A percentile compares a stretch with the other conserved stretches of the same genome.
Conservation (phyloP, 2,329 filamentous ascomycete genomes). For the Epichloe baconii region DNA sequence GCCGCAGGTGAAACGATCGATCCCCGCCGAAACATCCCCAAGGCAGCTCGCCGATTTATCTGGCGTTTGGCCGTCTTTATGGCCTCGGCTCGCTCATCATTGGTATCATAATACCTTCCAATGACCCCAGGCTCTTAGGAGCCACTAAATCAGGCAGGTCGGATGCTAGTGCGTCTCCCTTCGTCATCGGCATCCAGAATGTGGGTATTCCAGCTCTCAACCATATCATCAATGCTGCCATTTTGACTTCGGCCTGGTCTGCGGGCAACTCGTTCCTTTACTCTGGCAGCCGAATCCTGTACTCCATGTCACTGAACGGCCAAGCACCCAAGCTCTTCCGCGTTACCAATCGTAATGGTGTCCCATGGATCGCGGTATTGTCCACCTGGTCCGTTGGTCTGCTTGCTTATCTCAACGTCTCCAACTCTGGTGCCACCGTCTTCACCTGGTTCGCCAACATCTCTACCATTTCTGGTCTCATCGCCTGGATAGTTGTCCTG, state of each 20-base stretch:
- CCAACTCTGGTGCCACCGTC: conserved; percentile 46
- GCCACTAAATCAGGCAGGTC: conserved; percentile 25
- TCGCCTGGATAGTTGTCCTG: conserved; percentile 47
- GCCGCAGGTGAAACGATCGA: conserved; percentile 53
- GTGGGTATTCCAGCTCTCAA: conserved; percentile 51
- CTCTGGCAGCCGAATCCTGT: conserved; percentile 55
- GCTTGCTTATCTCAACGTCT: conserved; percentile 58
- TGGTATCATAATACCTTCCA: conserved; percentile 49
- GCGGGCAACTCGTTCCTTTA: conserved; percentile 51
- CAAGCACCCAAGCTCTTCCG: conserved; percentile 52
- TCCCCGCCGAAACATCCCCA: conserved; percentile 52
- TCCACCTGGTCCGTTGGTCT: conserved; percentile 46
- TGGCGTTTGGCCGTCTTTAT: conserved; percentile 50
- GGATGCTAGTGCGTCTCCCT: conserved; percentile 45
- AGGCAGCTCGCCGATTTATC: conserved; percentile 48
- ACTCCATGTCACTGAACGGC: conserved; percentile 52
- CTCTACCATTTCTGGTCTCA: conserved; percentile 47
- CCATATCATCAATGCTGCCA: conserved; percentile 54
- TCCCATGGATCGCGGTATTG: conserved; percentile 43
- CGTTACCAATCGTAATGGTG: conserved; percentile 45
- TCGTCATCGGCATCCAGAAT: conserved; percentile 54
- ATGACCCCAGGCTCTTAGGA: conserved; percentile 46
- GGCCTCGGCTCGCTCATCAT: conserved; percentile 48
- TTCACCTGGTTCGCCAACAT: conserved; percentile 64
- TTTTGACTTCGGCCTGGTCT: conserved; percentile 53